Conservation (phyloP, 2,329 filamentous ascomycete species). For the Epichloe bromicola region DNA sequence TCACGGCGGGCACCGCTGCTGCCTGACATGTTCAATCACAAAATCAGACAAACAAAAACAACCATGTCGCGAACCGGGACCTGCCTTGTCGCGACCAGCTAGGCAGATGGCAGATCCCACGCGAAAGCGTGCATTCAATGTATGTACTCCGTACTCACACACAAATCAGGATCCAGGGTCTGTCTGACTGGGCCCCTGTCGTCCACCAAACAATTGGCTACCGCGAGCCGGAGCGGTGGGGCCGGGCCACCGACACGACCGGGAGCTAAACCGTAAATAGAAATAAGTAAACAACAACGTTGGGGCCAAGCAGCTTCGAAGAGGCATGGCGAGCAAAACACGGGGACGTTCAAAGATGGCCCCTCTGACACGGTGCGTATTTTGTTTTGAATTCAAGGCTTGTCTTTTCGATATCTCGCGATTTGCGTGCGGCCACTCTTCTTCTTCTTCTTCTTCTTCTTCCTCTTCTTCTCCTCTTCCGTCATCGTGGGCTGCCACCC, state of each 20-base stretch:
- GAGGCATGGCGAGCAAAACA: not conserved
- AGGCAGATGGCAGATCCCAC: too few relatives aligned
- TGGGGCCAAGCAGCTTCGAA: not conserved
- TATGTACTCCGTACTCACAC: not conserved
- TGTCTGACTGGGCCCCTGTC: not conserved
- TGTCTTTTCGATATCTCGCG: not conserved
- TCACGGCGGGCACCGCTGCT: too few relatives aligned
- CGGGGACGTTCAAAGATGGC: not conserved
- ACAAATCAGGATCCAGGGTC: not conserved
- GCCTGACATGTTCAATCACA: too few relatives aligned
- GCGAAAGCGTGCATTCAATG: not conserved
- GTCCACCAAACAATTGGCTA: slow-evolving; percentile 14
- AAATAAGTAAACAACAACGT: slow-evolving; percentile 32
- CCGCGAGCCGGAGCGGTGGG: slow-evolving; percentile 13
- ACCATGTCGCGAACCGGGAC: not conserved
- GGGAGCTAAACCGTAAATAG: slow-evolving; percentile 25
- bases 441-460: not conserved
- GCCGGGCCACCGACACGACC: slow-evolving; percentile 9
- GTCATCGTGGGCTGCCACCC: not conserved
- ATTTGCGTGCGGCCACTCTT: too few relatives aligned
- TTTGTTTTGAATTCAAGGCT: not conserved
- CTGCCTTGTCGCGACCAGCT: not conserved
- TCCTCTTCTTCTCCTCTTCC: not conserved
- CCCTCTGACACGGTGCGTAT: not conserved
- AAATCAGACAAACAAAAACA: not conserved